Base-by-base conservation (phyloP, 2,329 filamentous ascomycete species). In the Apiospora rasikravindrae region DNA sequence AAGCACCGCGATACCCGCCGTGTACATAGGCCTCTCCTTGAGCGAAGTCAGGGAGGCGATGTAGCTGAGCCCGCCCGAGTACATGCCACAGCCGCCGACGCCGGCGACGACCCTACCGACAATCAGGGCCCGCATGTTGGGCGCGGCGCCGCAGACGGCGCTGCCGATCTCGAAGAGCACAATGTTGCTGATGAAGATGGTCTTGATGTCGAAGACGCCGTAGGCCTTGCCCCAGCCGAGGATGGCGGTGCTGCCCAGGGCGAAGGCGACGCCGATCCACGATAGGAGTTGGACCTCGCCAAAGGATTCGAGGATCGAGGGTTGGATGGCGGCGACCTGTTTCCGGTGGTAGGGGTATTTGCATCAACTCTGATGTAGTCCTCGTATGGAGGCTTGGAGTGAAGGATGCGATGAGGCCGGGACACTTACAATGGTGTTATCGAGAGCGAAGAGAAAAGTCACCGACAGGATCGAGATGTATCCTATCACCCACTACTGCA, bases 161-260 rank as follows among this genome's bases (percentile, higher is more conserved):
- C 74, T 78, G 24, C 80, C 80, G 19, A 74, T 73, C 71, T 77
- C 74, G 72, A 81, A 81, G 5, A 77, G n/a, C 33, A 78, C 26
- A 44, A 80, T 69, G 33, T 69, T 69, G n/a, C 69, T 51, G 69
- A 77, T 57, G 45, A 77, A 83, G 1, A 85, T 71, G 80, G 79
- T 84, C 75, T 88, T 88, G 4, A 81, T 79, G 67, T 86, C 80
- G 76, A 87, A 87, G 1, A 80, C 77, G 0, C 77, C 80, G 70
- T 84, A 87, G 0, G 81, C 69, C n/a, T 82, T 82, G 1, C 82
- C 81, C 37, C 77, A 77, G 0, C 81, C 77, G 3, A 85, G 76
- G 2, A 83, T 82, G 2, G 78, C 77, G 0, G 82, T 80, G 6
- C 82, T 83, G 0, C 84, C 84, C 4, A 88, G 78, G 0, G 83